phyloP scores from a whole-genome alignment of 1,284 basidiomycete genomes.

The Ganoderma boninense region DNA sequence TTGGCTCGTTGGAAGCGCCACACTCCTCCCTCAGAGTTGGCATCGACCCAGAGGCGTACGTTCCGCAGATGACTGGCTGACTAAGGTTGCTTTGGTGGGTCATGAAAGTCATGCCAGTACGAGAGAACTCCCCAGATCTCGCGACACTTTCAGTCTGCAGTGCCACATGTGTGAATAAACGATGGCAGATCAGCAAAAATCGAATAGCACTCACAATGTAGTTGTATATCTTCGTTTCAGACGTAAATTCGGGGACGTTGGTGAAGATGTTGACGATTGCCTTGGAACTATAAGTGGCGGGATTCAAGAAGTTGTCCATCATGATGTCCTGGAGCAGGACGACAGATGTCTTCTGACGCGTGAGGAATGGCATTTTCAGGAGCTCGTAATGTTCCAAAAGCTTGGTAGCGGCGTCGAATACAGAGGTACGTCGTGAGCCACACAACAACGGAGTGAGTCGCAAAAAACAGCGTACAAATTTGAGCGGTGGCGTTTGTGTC shows the following conservation, averaged over 20 bases:
- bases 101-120: not conserved
- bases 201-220: not conserved
- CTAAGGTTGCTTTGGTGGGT: not conserved
- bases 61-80: conserved; percentile 3
- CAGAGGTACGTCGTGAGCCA: not conserved
- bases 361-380: not conserved
- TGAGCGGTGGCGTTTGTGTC: too few relatives aligned
- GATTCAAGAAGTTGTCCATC: not conserved
- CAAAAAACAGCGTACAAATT: too few relatives aligned
- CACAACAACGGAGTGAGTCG: too few relatives aligned
- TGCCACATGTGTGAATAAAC: not conserved
- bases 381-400: not conserved
- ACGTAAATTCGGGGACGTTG: not conserved
- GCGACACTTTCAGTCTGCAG: not conserved
- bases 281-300: not conserved
- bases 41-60: not conserved
- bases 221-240: conserved; percentile 10
- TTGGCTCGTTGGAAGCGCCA: not conserved
- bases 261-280: not conserved
- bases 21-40: not conserved
- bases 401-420: not conserved
- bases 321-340: conserved; percentile 1
- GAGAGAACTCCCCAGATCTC: not conserved
- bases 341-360: not conserved
- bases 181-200: not conserved